Conservation (phyloP, 371 early-diverging fungal genomes). For the Mucor ambiguus region DNA sequence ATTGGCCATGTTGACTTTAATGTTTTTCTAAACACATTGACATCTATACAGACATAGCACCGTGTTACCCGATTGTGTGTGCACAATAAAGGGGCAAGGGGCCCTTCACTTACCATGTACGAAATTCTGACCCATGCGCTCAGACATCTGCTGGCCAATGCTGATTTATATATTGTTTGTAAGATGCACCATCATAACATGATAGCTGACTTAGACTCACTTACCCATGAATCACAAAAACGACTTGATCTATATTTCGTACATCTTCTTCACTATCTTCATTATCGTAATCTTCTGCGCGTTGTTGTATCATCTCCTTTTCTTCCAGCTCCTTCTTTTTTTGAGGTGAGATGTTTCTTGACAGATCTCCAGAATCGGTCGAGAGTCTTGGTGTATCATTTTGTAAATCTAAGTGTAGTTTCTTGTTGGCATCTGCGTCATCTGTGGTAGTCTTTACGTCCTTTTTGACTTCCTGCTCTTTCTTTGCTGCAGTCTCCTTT, state of each 20-base stretch:
- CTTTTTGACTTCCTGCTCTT: conserved; percentile 13
- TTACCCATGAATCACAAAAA: conserved; percentile 83
- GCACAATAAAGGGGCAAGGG: background rate
- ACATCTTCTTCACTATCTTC: conserved; percentile 64
- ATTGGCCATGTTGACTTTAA: conserved; percentile 61
- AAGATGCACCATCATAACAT: background rate
- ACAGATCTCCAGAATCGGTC: conserved; percentile 6
- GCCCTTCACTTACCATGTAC: conserved; percentile 59
- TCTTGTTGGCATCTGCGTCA: background rate
- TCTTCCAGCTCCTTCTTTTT: conserved; percentile 17
- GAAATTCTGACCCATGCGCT: conserved; percentile 73
- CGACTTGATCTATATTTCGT: conserved; percentile 72
- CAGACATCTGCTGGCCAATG: conserved; percentile 85
- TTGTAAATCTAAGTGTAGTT: background rate
- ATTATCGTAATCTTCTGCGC: conserved; percentile 62
- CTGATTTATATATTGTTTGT: conserved; percentile 31
- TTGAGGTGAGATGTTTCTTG: background rate
- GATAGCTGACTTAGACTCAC: too few species aligned
- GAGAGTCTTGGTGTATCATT: background rate
- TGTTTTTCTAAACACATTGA: conserved; percentile 72
- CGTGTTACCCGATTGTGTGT: background rate
- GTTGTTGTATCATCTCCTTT: conserved; percentile 34
- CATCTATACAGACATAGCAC: conserved; percentile 48
- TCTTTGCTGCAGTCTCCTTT: conserved; percentile 21
- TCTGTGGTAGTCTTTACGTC: background rate